A percentile compares a stretch with the other conserved stretches of the same genome.
Evolutionary conservation across 2,329 filamentous ascomycete species (phyloP).

Genomic region (Phyllosticta citribraziliensis): DNA sequence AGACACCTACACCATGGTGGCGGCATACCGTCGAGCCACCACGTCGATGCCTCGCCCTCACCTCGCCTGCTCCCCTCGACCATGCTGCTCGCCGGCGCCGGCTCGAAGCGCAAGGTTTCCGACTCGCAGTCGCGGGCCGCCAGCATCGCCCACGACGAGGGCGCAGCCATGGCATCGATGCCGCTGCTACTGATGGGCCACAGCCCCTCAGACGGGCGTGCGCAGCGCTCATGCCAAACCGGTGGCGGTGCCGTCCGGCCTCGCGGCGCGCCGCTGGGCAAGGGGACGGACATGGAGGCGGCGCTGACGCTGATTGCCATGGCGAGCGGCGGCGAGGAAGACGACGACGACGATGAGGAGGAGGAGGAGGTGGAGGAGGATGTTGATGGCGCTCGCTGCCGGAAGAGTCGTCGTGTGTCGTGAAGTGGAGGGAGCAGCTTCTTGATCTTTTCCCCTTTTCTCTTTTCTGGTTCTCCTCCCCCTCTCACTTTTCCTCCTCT

Average conservation of each 20-base stretch:
- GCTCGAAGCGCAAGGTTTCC: neutral
- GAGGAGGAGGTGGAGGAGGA: constrained; percentile 9
- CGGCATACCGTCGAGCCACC: neutral
- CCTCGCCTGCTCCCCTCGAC: neutral
- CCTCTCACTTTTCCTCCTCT: no score
- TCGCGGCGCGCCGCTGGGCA: neutral
- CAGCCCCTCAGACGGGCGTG: neutral
- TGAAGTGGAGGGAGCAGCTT: neutral
- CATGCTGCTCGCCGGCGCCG: neutral
- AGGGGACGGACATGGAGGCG: neutral
- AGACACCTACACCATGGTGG: neutral
- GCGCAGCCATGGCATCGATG: neutral
- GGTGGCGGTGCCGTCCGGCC: neutral
- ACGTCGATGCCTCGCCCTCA: neutral
- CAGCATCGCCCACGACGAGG: constrained; percentile 25
- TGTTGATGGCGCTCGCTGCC: neutral
- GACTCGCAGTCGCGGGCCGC: neutral
- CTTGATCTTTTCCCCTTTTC: no score
- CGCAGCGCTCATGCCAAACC: neutral
- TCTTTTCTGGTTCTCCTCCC: no score
- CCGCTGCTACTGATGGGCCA: constrained; percentile 15
- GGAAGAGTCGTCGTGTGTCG: neutral
- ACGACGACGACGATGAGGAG: neutral
- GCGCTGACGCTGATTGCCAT: constrained; percentile 14
- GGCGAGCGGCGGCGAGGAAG: constrained; percentile 12